These are phyloP conservation scores for Mycena haematopus DNA, from an alignment of 768 basidiomycete species.

Conservation along the genomic window DNA sequence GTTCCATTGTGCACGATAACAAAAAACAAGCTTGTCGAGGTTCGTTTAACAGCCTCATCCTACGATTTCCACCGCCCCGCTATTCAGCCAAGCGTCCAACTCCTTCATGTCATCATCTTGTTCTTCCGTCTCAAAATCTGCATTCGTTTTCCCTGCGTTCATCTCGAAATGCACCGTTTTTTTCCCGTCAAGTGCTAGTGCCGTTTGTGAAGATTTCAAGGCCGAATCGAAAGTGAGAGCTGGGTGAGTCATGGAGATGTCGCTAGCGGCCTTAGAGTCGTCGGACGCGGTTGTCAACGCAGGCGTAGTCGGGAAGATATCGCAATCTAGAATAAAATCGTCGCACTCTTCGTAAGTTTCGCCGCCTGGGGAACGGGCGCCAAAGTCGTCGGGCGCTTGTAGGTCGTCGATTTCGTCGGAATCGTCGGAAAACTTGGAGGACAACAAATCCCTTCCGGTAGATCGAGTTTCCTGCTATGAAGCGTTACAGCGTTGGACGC, in stretches of 20 bases:
- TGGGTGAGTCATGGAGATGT: constrained; percentile 14
- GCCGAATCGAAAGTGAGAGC: background rate
- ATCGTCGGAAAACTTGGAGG: constrained; percentile 8
- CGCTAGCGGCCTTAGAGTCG: constrained; percentile 15
- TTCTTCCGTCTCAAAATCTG: constrained; percentile 27
- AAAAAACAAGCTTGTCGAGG: background rate
- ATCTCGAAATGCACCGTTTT: constrained; percentile 15
- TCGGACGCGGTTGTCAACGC: constrained; percentile 27
- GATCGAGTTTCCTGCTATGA: background rate
- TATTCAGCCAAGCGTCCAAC: constrained; percentile 72
- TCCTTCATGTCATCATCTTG: constrained; percentile 62
- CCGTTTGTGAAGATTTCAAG: background rate
- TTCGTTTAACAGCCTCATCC: background rate
- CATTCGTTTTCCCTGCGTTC: constrained; percentile 4
- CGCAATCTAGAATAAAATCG: constrained; percentile 42
- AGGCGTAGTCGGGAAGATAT: constrained; percentile 32
- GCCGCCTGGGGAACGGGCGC: constrained; percentile 2
- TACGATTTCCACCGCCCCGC: constrained; percentile 65
- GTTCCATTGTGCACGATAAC: background rate
- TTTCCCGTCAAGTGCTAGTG: background rate
- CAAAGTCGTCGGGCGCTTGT: constrained; percentile 8
- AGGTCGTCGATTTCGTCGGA: constrained; percentile 15
- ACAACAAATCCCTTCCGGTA: background rate
- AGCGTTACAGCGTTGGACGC: background rate
- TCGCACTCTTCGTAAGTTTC: constrained; percentile 29